Evolutionary conservation across 345 rosid genomes (phyloP), one percentile per base, ranked within the genome.

Genomic region (Heritiera fomes): DNA sequence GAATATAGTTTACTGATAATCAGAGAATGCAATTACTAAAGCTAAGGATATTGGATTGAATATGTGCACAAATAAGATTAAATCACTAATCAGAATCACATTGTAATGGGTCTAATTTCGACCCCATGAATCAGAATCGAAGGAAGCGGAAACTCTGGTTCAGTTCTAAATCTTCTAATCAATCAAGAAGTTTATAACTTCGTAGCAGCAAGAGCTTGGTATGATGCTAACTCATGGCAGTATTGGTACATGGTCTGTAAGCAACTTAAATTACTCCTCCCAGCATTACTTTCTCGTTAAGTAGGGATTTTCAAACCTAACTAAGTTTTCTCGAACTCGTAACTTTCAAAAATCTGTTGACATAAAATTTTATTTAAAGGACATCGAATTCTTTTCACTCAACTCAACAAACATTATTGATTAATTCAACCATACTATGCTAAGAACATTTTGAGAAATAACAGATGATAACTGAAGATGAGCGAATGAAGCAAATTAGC

Each of bases 21-120:
- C 18, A 28, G 14, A 28, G 30, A 66, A 71, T 4, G 77, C 74
- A 76, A 87, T 83, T 11, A 82, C 83, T 82, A 82, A 80, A 85
- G 73, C 17, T 40, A 70, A 72, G 34, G 32, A 50, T 61, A 47
- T 52, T 53, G 80, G 80, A 79, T 52, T n/a, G 89, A 84, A 84
- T 77, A 84, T 59, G 71, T 62, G 28, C 28, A 23, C 28, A 23
- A 23, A 23, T 23, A 23, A 23, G 28, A 23, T 23, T 23, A 23
- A 23, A 23, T 23, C 28, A 23, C 28, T 23, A 23, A 23, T 23
- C 28, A 23, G 28, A 23, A 23, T 23, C 28, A 23, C 28, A 23
- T 23, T 23, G 28, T 23, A 23, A 23, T 23, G 28, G 28, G 28
- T 23, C 28, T 23, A 23, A 23, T 23, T 23, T 23, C 28, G 28